These are phyloP conservation scores for Meira miltonrushii DNA, from an alignment of 1,284 basidiomycete species.

Conservation along the genomic window DNA sequence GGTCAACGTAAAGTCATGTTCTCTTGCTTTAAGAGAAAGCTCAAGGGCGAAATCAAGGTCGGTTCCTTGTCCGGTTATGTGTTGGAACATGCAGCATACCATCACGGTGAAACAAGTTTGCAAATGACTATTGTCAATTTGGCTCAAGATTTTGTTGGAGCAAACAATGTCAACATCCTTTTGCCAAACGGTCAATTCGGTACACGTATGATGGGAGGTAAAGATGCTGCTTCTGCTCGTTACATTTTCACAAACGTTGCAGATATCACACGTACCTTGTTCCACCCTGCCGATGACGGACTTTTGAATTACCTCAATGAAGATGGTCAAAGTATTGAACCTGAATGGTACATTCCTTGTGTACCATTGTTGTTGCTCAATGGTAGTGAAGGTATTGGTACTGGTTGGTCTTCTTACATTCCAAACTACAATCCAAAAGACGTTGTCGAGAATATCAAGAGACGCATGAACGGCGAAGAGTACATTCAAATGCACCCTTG, in stretches of 20 bases:
- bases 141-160: slow-evolving; percentile 90
- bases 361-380: slow-evolving; percentile 87
- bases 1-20: slow-evolving; percentile 96
- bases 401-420: slow-evolving; percentile 91
- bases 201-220: slow-evolving; percentile 58
- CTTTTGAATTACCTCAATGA: slow-evolving; percentile 80
- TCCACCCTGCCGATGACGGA: slow-evolving; percentile 78
- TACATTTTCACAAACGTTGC: slow-evolving; percentile 89
- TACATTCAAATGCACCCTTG: slow-evolving; percentile 82
- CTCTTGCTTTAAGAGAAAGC: slow-evolving; percentile 88
- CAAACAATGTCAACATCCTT: slow-evolving; percentile 91
- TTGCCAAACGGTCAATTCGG: slow-evolving; percentile 92
- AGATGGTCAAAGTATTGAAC: slow-evolving; percentile 83
- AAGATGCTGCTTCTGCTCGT: slow-evolving; percentile 84
- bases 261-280: slow-evolving; percentile 71
- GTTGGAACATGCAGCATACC: slow-evolving; percentile 87
- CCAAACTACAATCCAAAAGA: slow-evolving; percentile 91
- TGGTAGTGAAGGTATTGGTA: slow-evolving; percentile 95
- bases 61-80: slow-evolving; percentile 93
- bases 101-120: slow-evolving; percentile 88
- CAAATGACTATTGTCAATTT: slow-evolving; percentile 85
- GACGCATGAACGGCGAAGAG: slow-evolving; percentile 82
- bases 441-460: slow-evolving; percentile 79
- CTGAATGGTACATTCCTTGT: slow-evolving; percentile 88
- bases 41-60: slow-evolving; percentile 92